A percentile compares a stretch with the other conserved stretches of the same genome.
Evolutionary conservation across 2,329 filamentous ascomycete species (phyloP).

Genomic region (Emergomyces orientalis): DNA sequence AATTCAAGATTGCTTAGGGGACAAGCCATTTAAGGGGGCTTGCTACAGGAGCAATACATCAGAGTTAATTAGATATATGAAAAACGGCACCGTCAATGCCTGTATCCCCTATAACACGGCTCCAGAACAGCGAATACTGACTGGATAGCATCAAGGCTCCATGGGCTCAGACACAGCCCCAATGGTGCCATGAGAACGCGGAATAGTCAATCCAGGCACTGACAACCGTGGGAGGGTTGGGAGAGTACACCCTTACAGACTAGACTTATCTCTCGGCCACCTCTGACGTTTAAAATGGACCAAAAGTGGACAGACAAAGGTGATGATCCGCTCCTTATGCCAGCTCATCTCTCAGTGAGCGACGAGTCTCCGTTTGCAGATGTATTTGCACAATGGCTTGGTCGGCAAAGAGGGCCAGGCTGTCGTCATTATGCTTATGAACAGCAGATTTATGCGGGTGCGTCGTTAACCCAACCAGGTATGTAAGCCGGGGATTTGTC

Average conservation of each 20-base stretch:
- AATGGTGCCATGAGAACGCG: neutral
- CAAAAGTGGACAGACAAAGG: slow-evolving; percentile 27
- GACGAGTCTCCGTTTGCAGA: neutral
- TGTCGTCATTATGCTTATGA: neutral
- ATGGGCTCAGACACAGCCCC: neutral
- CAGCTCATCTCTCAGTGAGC: slow-evolving; percentile 25
- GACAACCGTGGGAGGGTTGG: slow-evolving; percentile 31
- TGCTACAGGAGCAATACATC: slow-evolving; percentile 42
- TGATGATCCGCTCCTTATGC: slow-evolving; percentile 34
- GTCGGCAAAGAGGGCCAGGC: neutral
- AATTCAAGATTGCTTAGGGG: slow-evolving; percentile 23
- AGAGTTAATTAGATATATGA: slow-evolving; percentile 38
- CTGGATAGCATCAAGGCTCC: neutral
- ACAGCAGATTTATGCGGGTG: neutral
- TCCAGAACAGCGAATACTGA: slow-evolving; percentile 29
- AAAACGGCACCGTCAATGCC: slow-evolving; percentile 33
- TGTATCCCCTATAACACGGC: slow-evolving; percentile 40
- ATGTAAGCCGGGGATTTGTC: neutral
- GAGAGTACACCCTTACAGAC: slow-evolving; percentile 42
- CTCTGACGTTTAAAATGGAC: slow-evolving; percentile 23
- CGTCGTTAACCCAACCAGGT: neutral
- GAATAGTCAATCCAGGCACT: slow-evolving; percentile 40
- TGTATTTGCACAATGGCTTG: neutral
- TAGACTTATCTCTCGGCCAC: slow-evolving; percentile 36
- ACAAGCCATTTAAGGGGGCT: slow-evolving; percentile 33